Percentiles rank a stretch among this genome's conserved stretches.
Conservation (phyloP, 805 yeast genomes). For the Myxozyma udenii region DNA sequence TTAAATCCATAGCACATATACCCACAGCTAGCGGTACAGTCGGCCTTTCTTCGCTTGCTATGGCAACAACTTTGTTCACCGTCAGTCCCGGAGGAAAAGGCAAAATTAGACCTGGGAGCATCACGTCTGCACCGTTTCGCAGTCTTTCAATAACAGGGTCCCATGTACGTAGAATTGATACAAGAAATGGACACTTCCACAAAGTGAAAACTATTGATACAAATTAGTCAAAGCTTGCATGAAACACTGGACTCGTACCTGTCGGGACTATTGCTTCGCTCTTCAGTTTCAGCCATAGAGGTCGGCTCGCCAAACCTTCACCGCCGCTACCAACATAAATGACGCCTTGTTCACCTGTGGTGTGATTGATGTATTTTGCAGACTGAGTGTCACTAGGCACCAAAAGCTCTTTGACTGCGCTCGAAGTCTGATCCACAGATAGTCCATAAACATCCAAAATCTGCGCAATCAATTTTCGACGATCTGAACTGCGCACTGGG, state of each 20-base stretch:
- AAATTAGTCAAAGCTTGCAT: neutral
- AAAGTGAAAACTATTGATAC: conserved; percentile 50
- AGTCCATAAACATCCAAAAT: conserved; percentile 47
- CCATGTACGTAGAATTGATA: conserved; percentile 72
- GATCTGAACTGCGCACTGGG: conserved; percentile 77
- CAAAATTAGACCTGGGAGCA: conserved; percentile 47
- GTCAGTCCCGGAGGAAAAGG: conserved; percentile 52
- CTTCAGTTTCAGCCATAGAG: conserved; percentile 63
- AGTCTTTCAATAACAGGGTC: conserved; percentile 66
- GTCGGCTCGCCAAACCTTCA: conserved; percentile 39
- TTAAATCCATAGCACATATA: conserved; percentile 50
- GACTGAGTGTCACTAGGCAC: conserved; percentile 59
- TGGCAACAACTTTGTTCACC: conserved; percentile 64
- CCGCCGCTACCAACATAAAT: conserved; percentile 63
- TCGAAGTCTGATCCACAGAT: conserved; percentile 38
- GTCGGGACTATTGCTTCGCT: conserved; percentile 57
- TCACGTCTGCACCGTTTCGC: conserved; percentile 67
- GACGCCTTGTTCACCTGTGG: conserved; percentile 51
- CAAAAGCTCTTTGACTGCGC: conserved; percentile 43
- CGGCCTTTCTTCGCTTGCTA: conserved; percentile 61
- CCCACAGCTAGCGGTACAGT: conserved; percentile 72
- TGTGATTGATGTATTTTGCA: conserved; percentile 55
- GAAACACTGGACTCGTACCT: conserved; percentile 15
- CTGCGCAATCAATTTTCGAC: conserved; percentile 51
- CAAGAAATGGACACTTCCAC: conserved; percentile 63